A percentile compares a stretch with the other conserved stretches of the same genome.
These are phyloP conservation scores for Trichoderma koningii DNA, from an alignment of 2,329 filamentous ascomycete species.

Conservation along the genomic window DNA sequence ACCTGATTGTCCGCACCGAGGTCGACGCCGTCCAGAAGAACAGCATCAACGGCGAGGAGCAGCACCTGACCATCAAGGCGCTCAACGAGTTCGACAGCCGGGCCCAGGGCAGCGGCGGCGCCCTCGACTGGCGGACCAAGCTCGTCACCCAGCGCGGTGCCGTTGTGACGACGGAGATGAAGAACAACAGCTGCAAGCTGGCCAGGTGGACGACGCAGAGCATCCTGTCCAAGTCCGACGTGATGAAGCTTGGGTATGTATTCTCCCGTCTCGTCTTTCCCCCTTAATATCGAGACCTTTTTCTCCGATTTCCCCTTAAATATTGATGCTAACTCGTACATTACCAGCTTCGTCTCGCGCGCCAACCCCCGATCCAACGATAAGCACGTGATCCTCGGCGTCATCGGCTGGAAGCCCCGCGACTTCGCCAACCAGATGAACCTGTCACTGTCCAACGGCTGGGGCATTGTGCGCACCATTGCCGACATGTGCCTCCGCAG, in stretches of 20 bases:
- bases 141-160: constrained; percentile 92
- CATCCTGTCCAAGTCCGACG: constrained; percentile 94
- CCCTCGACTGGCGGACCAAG: constrained; percentile 96
- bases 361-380: constrained; percentile 89
- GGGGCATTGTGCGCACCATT: constrained; percentile 98
- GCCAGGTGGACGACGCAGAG: constrained; percentile 96
- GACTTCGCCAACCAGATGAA: constrained; percentile 99
- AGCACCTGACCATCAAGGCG: constrained; percentile 88
- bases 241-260: constrained; percentile 94
- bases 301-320: not conserved
- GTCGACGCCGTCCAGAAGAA: constrained; percentile 96
- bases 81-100: constrained; percentile 99
- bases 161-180: constrained; percentile 98
- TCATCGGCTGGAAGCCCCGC: constrained; percentile 95
- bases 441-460: constrained; percentile 92
- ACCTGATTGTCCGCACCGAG: constrained; percentile 92
- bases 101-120: constrained; percentile 90
- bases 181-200: constrained; percentile 99
- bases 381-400: constrained; percentile 92
- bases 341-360: constrained; percentile 83
- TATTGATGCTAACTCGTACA: constrained; percentile 28
- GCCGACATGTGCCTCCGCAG: constrained; percentile 82
- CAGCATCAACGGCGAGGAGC: constrained; percentile 86
- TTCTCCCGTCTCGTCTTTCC: not conserved
- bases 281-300: not conserved